Evolutionary conservation across 805 yeast genomes (phyloP), one percentile per base, ranked within the genome.

Genomic region (Ogataea methylovora): DNA sequence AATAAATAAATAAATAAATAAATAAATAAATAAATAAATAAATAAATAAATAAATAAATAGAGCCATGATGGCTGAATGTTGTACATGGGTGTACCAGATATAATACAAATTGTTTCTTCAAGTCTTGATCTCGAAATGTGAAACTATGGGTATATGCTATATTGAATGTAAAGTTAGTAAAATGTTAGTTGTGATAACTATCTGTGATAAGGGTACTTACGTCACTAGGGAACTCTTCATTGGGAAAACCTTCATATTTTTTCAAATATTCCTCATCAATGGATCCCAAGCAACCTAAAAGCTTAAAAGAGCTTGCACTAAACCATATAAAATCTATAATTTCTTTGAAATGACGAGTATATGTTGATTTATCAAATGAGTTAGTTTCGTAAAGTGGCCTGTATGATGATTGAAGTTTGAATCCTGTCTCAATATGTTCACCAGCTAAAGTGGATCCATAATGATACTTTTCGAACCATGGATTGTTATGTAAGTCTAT

Each of bases 271-370:
- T 43, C 34, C 1, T 48, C 41, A 30, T 67, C 65, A 11, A 71
- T 57, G 13, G 74, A 77, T n/a, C 76, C 70, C n/a, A 76, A 52
- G n/a, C 71, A 65, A 34, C 63, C 61, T 1, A 62, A 46, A 15
- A 70, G 53, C 29, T 54, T 47, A 17, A 75, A 49, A 29, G 61
- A 40, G 9, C 52, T 42, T 12, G 55, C 51, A 36, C 68, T 67
- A 43, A 58, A 71, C 76, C 79, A 75, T 5, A 76, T 69, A 44
- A 75, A 76, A 47, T 76, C 83, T 30, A 76, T 72, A 2, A 73
- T 65, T 8, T 71, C 72, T 30, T 67, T 67, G 35, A 71, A 55
- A 35, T 69, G 63, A 6, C 63, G 63, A 0, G 80, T 69, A 42
- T 63, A 73, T 24, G 74, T 70, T 1, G 76, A 69, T 27, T 49